Evolutionary conservation across 192 early-diverging fungal species (phyloP).

Genomic region (Coemansia reversa): DNA sequence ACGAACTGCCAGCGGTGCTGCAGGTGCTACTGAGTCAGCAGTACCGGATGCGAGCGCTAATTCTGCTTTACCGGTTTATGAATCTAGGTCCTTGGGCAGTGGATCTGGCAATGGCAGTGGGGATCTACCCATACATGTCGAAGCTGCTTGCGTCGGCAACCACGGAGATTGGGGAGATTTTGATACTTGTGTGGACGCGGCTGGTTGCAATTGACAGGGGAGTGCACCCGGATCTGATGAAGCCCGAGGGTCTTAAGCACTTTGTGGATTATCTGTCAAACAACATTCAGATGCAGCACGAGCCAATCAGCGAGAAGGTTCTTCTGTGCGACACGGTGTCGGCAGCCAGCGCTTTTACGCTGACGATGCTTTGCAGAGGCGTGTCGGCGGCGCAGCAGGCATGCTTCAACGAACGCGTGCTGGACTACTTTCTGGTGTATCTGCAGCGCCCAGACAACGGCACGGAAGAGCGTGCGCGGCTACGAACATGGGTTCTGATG

Average conservation of each 20-base stretch:
- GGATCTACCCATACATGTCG: conserved; percentile 96
- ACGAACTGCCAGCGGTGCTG: conserved; percentile 93
- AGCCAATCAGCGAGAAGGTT: conserved; percentile 52
- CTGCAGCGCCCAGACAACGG: conserved; percentile 51
- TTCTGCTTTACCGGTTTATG: conserved; percentile 87
- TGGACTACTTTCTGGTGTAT: conserved; percentile 53
- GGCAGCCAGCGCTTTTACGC: conserved; percentile 79
- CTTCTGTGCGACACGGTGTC: conserved; percentile 48
- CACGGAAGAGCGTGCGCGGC: conserved; percentile 45
- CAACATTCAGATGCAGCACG: conserved; percentile 59
- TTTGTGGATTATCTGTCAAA: conserved; percentile 87
- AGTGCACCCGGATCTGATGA: conserved; percentile 87
- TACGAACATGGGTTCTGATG: conserved; percentile 88
- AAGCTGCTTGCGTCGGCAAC: conserved; percentile 93
- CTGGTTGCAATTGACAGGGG: conserved; percentile 89
- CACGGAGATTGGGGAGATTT: conserved; percentile 86
- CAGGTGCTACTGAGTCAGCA: conserved; percentile 95
- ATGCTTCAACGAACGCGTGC: conserved; percentile 60
- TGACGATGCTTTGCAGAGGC: conserved; percentile 89
- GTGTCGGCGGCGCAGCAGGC: conserved; percentile 81
- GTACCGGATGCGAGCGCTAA: conserved; percentile 87
- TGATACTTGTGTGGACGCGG: conserved; percentile 97
- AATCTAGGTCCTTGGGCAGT: conserved; percentile 94
- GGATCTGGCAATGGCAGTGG: conserved; percentile 86
- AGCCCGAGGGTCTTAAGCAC: conserved; percentile 88